Evolutionary conservation across 2,329 filamentous ascomycete species (phyloP).

Genomic region (Macroventuria anomochaeta): DNA sequence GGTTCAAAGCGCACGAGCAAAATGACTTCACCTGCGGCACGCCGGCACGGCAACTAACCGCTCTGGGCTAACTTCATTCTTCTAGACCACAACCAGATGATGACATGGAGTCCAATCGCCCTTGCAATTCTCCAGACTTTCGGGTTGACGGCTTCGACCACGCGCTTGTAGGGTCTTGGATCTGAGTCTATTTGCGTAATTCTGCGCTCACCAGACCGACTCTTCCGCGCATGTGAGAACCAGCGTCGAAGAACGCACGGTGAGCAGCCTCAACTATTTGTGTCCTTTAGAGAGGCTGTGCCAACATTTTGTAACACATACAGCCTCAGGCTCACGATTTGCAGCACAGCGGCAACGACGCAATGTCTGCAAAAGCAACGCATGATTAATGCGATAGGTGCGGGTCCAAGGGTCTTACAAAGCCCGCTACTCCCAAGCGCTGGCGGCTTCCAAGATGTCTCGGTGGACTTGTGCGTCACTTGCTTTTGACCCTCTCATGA

Average conservation of each 20-base stretch:
- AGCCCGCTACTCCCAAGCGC: constrained; percentile 17
- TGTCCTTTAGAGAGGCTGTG: constrained; percentile 5
- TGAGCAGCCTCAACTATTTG: constrained; percentile 6
- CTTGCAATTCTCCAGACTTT: constrained; percentile 33
- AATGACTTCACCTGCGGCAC: constrained; percentile 17
- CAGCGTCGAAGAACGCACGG: background rate
- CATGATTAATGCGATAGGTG: constrained; percentile 12
- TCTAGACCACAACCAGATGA: constrained; percentile 38
- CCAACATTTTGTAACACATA: constrained; percentile 5
- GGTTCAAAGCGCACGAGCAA: constrained; percentile 9
- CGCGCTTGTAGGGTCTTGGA: constrained; percentile 17
- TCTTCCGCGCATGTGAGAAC: constrained; percentile 8
- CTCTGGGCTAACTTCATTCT: constrained; percentile 18
- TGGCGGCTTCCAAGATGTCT: constrained; percentile 23
- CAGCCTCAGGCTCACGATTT: constrained; percentile 14
- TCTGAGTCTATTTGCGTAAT: constrained; percentile 15
- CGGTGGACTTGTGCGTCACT: constrained; percentile 19
- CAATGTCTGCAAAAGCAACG: constrained; percentile 12
- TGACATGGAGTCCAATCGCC: constrained; percentile 37
- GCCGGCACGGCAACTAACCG: constrained; percentile 18
- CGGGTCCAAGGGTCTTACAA: constrained; percentile 10
- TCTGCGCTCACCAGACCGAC: constrained; percentile 9
- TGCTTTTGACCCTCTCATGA: constrained; percentile 22
- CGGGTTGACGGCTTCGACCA: constrained; percentile 26
- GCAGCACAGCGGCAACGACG: constrained; percentile 10